Evolutionary conservation across 148 eudicot genomes (phyloP).

Genomic region (Chenopodium quinoa): DNA sequence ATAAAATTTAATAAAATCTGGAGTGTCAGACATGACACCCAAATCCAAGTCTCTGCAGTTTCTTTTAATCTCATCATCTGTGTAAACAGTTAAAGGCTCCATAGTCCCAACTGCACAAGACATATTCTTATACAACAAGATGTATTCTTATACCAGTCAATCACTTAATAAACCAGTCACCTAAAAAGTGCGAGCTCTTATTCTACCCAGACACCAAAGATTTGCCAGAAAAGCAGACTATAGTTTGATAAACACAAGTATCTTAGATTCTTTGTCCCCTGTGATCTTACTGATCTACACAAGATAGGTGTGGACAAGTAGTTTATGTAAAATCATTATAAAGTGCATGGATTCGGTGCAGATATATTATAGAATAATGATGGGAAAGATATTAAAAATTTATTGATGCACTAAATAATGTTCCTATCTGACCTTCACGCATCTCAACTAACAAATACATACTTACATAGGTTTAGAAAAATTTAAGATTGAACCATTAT

Average conservation of each 20-base stretch:
- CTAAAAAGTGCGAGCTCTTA: no score
- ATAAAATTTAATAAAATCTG: no score
- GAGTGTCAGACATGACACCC: no score
- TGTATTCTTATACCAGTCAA: not conserved
- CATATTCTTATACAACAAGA: not conserved
- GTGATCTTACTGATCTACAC: not conserved
- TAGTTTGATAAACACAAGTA: not conserved
- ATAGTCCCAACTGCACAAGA: no score
- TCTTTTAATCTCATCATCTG: not conserved
- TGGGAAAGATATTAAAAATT: not conserved
- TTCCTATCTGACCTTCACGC: no score
- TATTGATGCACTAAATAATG: no score
- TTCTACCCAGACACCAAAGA: not conserved
- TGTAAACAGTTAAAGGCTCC: not conserved
- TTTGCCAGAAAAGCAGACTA: not conserved
- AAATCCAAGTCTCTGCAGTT: not conserved
- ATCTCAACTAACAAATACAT: no score
- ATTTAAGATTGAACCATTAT: no score
- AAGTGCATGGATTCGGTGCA: not conserved
- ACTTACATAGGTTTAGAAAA: no score
- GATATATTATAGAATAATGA: not conserved
- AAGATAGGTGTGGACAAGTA: not conserved
- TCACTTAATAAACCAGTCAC: not conserved
- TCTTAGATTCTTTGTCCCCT: not conserved
- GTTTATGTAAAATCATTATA: not conserved